Conservation (phyloP, 2,329 filamentous ascomycete species). For the Hymenoscyphus occultus region DNA sequence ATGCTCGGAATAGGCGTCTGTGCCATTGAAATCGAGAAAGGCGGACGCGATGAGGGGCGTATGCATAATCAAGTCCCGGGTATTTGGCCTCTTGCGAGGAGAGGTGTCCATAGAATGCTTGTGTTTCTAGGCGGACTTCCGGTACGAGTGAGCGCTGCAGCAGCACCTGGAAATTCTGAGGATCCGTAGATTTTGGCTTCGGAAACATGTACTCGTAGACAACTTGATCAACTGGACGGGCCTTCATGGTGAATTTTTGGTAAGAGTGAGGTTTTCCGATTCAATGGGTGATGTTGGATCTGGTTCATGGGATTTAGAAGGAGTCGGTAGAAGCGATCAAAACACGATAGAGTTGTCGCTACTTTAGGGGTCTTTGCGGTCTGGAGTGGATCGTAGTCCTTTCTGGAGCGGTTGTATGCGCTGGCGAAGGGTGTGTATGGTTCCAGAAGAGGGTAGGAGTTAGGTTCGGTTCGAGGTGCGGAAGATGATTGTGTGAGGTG, state of each 20-base stretch:
- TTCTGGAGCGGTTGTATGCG: neutral
- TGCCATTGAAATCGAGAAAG: conserved; percentile 76
- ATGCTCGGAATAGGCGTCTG: conserved; percentile 70
- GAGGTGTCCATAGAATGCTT: conserved; percentile 71
- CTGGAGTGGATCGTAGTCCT: neutral
- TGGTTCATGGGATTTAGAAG: conserved; percentile 14
- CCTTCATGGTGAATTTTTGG: conserved; percentile 57
- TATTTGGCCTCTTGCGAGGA: conserved; percentile 79
- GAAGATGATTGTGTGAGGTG: neutral
- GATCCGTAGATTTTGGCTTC: conserved; percentile 63
- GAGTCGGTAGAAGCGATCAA: conserved; percentile 18
- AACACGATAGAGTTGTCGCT: conserved; percentile 3
- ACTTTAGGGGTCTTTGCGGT: neutral
- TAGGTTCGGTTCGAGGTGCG: neutral
- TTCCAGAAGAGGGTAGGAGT: neutral
- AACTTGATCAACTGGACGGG: conserved; percentile 66
- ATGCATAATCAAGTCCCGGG: conserved; percentile 74
- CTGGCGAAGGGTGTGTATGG: neutral
- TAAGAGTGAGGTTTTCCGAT: neutral
- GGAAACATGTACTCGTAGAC: conserved; percentile 74
- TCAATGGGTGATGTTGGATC: conserved; percentile 9
- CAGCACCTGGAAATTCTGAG: conserved; percentile 67
- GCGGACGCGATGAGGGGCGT: conserved; percentile 71
- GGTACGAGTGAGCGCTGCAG: conserved; percentile 66
- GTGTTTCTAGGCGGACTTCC: conserved; percentile 75